Base-by-base conservation (phyloP, 805 yeast species). In the Wickerhamiella parazyma region DNA sequence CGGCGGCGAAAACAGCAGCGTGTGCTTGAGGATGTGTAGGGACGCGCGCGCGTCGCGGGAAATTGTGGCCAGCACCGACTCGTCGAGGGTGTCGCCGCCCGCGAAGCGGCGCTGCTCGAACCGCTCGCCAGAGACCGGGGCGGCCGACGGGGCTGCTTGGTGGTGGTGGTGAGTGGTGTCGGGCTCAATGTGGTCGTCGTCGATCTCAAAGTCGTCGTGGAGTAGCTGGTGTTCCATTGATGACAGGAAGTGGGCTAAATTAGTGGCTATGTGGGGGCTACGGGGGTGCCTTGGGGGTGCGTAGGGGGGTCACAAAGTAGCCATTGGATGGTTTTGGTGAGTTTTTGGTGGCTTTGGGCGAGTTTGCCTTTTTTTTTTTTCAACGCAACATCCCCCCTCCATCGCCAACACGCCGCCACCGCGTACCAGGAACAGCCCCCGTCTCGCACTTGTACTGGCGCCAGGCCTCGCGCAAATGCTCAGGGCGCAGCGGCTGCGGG, bases 391-490 rank as follows among this genome's bases (percentile, higher is more conserved):
- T 17, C 4, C 52, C 36, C 31, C 78, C 74, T 38, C 73, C 81
- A 4, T 78, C 78, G 11, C 84, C 84, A 55, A 80, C 83, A 6
- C 69, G 60, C 45, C 87, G 67, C 84, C 87, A 80, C 42, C 75
- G 73, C 1, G 78, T 71, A 8, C 67, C 65, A 5, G 81, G 75
- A 1, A 76, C 70, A 3, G 76, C 71, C 25, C 79, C 76, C 41
- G 71, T 74, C 54, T 86, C 94, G 35, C 70, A 49, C 50, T 73
- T 75, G 51, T 78, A 80, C 38, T 80, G 59, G 51, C 93, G 67
- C 89, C 93, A 83, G 0, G 95, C 95, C 53, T 85, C 94, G 41
- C 93, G 63, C 22, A 87, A 69, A 56, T 87, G 93, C 48, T 82
- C 86, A 0, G 96, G 94, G 26, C 75, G 67, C 36, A 87, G 59